Base-by-base conservation (phyloP, 1,139 yeast species). In the Yamadazyma triangularis region DNA sequence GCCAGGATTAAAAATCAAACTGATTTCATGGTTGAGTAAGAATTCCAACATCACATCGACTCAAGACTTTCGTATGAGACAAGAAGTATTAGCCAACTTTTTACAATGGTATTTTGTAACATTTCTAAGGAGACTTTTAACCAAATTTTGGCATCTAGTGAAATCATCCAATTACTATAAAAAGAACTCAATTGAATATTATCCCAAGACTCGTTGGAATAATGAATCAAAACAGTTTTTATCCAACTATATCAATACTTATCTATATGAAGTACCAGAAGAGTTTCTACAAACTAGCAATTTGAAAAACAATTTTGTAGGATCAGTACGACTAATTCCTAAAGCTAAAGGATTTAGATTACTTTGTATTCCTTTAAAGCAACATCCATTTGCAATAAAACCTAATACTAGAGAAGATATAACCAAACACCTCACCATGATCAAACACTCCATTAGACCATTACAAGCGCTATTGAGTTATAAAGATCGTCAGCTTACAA, bases 191-290 rank as follows among this genome's bases (percentile, higher is more conserved):
- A 31, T 51, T 7, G 36, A 66, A 1, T 86, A 66, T 48, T 86
- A 72, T 46, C 70, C 81, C 10, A 88, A 79, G 31, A 62, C 58
- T 16, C 53, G 60, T 1, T 89, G 96, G 96, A 47, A 45, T 7
- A 34, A 34, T 9, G 47, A 78, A 5, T 56, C 77, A 0, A 43
- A 46, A 8, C 46, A 54, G 0, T 77, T 74, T 66, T 42, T 72
- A 27, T 44, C 52, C 2, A 39, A 41, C 5, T 79, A 77, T 44
- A 50, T 60, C 24, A 40, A 43, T 5, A 48, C 47, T 11, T 62
- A 58, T 42, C 47, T 73, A 39, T 38, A 23, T 16, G 24, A 33
- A 24, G 33, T 30, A 26, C 24, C 28, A 9, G 41, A 35, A 6
- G 45, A 33, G n/a, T 35, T 29, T 13, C 35, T 32, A 8, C 31